A percentile compares a stretch with the other conserved stretches of the same genome.
Conservation (phyloP, 768 basidiomycete species). For the Phanerochaete sordida region DNA sequence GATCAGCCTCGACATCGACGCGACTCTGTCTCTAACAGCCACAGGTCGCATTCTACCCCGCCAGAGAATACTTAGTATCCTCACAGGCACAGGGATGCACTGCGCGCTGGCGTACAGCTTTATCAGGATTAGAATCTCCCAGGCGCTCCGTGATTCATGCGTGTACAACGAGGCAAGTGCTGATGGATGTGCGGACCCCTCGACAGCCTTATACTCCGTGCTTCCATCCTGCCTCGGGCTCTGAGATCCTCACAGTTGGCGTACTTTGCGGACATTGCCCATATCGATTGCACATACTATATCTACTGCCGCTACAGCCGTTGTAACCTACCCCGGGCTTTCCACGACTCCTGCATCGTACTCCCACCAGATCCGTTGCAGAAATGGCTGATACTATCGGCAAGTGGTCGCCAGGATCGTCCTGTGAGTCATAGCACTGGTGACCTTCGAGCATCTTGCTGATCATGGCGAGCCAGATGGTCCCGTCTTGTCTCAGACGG, state of each 20-base stretch:
- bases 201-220: too few relatives aligned
- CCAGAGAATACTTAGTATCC: too few relatives aligned
- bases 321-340: neutral
- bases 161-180: neutral
- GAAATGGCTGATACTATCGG: constrained; percentile 13
- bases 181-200: neutral
- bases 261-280: neutral
- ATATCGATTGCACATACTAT: neutral
- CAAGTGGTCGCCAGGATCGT: constrained; percentile 34
- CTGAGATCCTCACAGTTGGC: too few relatives aligned
- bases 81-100: too few relatives aligned
- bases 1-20: neutral
- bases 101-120: neutral
- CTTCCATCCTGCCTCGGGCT: too few relatives aligned
- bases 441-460: neutral
- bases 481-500: constrained; percentile 75
- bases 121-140: constrained; percentile 1
- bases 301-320: neutral
- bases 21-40: neutral
- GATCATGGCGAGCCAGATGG: constrained; percentile 48
- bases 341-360: neutral
- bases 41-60: neutral
- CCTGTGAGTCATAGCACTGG: constrained; percentile 25
- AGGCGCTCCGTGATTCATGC: neutral
- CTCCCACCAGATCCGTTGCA: neutral